Evolutionary conservation across 2,329 filamentous ascomycete genomes (phyloP).

Genomic region (Xenosphaeropsis pyriputrescens): DNA sequence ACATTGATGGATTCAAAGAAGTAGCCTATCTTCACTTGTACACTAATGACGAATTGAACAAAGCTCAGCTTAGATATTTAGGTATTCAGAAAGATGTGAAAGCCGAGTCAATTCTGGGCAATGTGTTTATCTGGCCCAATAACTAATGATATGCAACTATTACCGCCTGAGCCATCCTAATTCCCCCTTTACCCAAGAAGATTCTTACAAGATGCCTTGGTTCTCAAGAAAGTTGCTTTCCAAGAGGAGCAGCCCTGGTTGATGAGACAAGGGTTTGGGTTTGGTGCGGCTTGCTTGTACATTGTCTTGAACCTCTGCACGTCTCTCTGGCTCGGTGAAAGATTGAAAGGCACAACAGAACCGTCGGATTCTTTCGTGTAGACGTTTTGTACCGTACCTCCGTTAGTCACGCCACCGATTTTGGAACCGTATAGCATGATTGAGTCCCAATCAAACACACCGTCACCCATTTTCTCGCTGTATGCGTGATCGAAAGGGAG

Average conservation of each 20-base stretch:
- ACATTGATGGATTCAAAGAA: too few species aligned
- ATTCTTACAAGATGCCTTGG: slow-evolving; percentile 1
- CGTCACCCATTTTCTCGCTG: neutral
- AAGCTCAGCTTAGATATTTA: too few species aligned
- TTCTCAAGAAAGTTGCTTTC: neutral
- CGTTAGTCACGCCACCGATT: neutral
- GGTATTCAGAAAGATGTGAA: too few species aligned
- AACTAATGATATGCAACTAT: too few species aligned
- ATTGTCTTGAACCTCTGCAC: slow-evolving; percentile 1
- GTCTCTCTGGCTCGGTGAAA: neutral
- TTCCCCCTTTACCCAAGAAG: neutral
- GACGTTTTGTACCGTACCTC: neutral
- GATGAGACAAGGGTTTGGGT: slow-evolving; percentile 1
- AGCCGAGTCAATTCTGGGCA: too few species aligned
- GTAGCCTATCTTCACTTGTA: too few species aligned
- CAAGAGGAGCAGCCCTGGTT: slow-evolving; percentile 1
- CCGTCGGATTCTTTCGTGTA: too few species aligned
- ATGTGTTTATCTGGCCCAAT: too few species aligned
- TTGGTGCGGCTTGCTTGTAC: slow-evolving; percentile 1
- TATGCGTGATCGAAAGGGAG: too few species aligned
- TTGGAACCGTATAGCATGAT: slow-evolving; percentile 2
- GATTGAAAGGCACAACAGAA: too few species aligned
- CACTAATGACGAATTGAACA: too few species aligned
- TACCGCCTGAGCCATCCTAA: too few species aligned
- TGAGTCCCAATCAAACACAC: slow-evolving; percentile 1